Evolutionary conservation across 106 monocot species (phyloP).

Genomic region (Xerophyta viscosa): DNA sequence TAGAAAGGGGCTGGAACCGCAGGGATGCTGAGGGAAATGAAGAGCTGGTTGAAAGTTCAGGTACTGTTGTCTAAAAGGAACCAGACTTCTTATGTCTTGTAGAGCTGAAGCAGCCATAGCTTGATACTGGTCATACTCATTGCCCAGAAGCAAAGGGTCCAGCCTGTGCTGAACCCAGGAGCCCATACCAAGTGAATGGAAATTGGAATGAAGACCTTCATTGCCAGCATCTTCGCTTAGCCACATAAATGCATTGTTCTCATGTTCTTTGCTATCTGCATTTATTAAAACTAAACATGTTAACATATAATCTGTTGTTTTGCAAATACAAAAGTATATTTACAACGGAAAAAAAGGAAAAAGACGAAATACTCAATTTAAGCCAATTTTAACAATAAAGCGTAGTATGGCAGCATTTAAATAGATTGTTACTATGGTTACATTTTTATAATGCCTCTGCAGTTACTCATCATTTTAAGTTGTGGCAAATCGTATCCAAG

Average conservation of each 20-base stretch:
- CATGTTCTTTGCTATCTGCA: slow-evolving; percentile 41
- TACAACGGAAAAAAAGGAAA: too few species aligned
- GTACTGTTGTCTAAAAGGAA: slow-evolving; percentile 62
- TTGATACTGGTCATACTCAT: slow-evolving; percentile 64
- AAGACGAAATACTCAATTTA: too few species aligned
- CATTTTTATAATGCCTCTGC: too few species aligned
- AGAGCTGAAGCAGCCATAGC: slow-evolving; percentile 63
- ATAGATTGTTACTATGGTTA: too few species aligned
- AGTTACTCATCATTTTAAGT: too few species aligned
- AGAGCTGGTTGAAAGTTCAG: slow-evolving; percentile 62
- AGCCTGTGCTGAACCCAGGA: slow-evolving; percentile 56
- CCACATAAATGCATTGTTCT: slow-evolving; percentile 71
- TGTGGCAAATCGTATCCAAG: too few species aligned
- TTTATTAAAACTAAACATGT: background rate
- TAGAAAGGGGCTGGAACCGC: slow-evolving; percentile 35
- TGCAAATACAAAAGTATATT: background rate
- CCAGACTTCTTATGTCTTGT: slow-evolving; percentile 44
- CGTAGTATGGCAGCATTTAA: too few species aligned
- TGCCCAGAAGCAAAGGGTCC: slow-evolving; percentile 48
- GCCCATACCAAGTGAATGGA: slow-evolving; percentile 52
- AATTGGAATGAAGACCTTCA: slow-evolving; percentile 51
- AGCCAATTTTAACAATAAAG: too few species aligned
- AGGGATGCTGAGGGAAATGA: slow-evolving; percentile 49
- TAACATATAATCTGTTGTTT: background rate
- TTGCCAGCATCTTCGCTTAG: slow-evolving; percentile 54